phyloP scores from a whole-genome alignment of 192 early-diverging fungal genomes.

The Chytriomyces confervae region DNA sequence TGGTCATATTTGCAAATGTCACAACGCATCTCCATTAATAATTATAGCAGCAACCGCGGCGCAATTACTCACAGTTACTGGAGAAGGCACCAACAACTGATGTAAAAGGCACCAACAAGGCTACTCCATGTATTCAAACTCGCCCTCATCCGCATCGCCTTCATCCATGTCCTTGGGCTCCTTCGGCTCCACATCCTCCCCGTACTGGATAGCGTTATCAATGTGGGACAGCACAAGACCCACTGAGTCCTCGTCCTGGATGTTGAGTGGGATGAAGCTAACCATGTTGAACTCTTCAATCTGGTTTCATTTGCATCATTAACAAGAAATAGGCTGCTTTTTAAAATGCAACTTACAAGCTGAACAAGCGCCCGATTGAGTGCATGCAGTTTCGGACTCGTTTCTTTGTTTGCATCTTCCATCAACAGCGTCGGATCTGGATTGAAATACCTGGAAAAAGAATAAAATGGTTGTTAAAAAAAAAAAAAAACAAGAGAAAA shows the following conservation, averaged over 20 bases:
- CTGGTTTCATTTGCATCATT: slow-evolving; percentile 31
- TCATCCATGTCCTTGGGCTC: slow-evolving; percentile 60
- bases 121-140: background rate
- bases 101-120: no score
- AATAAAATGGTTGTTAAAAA: no score
- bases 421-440: slow-evolving; percentile 85
- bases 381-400: slow-evolving; percentile 77
- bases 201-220: slow-evolving; percentile 96
- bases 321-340: background rate
- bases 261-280: slow-evolving; percentile 89
- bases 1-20: no score
- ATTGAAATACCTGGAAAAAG: slow-evolving; percentile 89
- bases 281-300: slow-evolving; percentile 99
- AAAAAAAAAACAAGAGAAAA: no score
- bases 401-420: slow-evolving; percentile 80
- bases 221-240: slow-evolving; percentile 85
- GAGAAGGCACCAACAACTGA: no score
- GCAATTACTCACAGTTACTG: no score
- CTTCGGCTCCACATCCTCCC: slow-evolving; percentile 96
- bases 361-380: slow-evolving; percentile 89
- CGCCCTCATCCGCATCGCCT: slow-evolving; percentile 11
- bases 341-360: slow-evolving; percentile 55
- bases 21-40: no score
- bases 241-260: slow-evolving; percentile 92
- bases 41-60: no score